Percentiles rank a stretch among this genome's conserved stretches.
Conservation (phyloP, 805 yeast species). For the Helenozyma rhizophorensis region DNA sequence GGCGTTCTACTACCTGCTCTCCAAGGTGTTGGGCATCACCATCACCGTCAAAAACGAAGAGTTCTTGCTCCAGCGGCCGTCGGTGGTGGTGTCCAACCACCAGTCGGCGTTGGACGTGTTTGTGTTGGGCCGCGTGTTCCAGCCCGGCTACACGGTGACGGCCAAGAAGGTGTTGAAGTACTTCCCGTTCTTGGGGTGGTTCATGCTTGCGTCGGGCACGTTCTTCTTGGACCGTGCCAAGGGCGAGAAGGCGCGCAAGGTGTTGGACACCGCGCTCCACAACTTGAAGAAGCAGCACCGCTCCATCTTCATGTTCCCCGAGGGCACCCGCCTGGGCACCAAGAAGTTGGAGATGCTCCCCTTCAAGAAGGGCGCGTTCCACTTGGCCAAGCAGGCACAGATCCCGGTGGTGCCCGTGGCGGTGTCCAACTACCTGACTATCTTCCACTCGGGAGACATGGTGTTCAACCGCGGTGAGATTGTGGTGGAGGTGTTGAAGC, state of each 20-base stretch:
- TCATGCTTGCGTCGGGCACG: slow-evolving; percentile 87
- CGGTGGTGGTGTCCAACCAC: slow-evolving; percentile 80
- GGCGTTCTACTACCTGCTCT: slow-evolving; percentile 62
- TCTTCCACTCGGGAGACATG: slow-evolving; percentile 56
- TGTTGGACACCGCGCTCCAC: slow-evolving; percentile 66
- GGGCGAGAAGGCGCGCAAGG: slow-evolving; percentile 68
- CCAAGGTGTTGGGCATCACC: slow-evolving; percentile 61
- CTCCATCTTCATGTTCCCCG: slow-evolving; percentile 89
- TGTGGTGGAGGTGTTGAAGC: slow-evolving; percentile 73
- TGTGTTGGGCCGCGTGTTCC: slow-evolving; percentile 78
- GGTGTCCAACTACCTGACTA: slow-evolving; percentile 76
- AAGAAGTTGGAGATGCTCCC: slow-evolving; percentile 68
- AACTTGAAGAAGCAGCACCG: slow-evolving; percentile 60
- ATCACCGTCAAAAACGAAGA: slow-evolving; percentile 55
- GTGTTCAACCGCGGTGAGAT: slow-evolving; percentile 78
- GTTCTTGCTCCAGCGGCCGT: slow-evolving; percentile 50
- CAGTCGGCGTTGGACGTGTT: slow-evolving; percentile 86
- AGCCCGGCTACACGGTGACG: slow-evolving; percentile 85
- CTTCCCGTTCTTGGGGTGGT: slow-evolving; percentile 94
- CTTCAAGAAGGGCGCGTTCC: slow-evolving; percentile 97
- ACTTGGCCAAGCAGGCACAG: slow-evolving; percentile 87
- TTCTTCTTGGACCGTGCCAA: slow-evolving; percentile 83
- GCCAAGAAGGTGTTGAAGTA: slow-evolving; percentile 82
- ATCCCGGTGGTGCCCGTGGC: slow-evolving; percentile 88
- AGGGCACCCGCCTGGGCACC: slow-evolving; percentile 89